phyloP scores from a whole-genome alignment of 345 rosid genomes.

The Eucalyptus polyanthemos region DNA sequence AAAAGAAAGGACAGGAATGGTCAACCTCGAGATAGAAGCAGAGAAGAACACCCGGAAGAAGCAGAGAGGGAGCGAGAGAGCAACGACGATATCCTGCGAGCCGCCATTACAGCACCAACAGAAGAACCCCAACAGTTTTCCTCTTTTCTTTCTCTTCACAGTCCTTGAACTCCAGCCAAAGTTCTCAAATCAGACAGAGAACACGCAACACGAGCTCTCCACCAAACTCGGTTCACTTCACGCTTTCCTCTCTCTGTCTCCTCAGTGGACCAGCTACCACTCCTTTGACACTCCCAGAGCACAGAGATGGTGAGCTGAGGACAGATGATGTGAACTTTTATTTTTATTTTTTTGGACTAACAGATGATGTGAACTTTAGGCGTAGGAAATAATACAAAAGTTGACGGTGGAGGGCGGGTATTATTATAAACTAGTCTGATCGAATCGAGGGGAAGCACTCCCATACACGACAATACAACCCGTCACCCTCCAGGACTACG shows the following conservation, averaged over 20 bases:
- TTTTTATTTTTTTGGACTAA: too few relatives aligned
- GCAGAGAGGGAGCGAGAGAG: conserved; percentile 29
- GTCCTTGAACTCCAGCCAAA: neutral
- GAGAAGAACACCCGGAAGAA: neutral
- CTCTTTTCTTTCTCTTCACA: neutral
- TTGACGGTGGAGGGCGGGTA: neutral
- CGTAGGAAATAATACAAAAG: neutral
- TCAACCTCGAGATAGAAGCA: neutral
- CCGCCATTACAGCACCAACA: neutral
- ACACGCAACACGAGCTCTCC: neutral
- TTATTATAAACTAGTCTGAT: neutral
- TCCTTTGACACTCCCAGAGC: neutral
- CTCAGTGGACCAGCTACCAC: neutral
- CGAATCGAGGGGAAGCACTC: too few relatives aligned
- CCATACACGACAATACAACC: neutral
- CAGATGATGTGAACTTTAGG: neutral
- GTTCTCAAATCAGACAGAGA: neutral
- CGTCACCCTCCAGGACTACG: neutral
- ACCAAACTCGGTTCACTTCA: neutral
- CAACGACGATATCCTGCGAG: conserved; percentile 32
- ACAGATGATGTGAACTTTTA: neutral
- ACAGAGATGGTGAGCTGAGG: neutral
- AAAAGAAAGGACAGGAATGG: neutral
- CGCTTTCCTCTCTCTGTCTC: neutral
- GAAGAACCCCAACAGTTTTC: neutral